These are phyloP conservation scores for Piper betle DNA, from an alignment of 164 flowering plant genomes.

Conservation along the genomic window DNA sequence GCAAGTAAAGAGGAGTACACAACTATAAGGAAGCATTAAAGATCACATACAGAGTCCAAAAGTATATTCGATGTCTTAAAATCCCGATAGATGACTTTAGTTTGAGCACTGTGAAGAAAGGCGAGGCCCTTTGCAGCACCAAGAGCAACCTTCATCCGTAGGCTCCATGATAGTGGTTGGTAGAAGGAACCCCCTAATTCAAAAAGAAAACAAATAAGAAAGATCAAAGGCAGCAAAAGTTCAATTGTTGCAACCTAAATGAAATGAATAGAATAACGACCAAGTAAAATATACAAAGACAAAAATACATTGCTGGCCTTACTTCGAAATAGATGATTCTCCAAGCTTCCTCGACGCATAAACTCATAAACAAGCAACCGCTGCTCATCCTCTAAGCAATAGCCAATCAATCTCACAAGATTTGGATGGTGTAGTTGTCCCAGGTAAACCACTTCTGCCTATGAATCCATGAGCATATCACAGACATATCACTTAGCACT, in stretches of 20 bases:
- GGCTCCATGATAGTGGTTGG: constrained; percentile 25
- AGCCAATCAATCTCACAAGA: constrained; percentile 67
- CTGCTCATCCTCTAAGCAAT: constrained; percentile 74
- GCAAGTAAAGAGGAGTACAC: background rate
- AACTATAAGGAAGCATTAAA: too few relatives aligned
- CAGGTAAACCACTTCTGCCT: constrained; percentile 74
- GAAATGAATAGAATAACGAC: background rate
- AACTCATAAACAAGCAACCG: constrained; percentile 72
- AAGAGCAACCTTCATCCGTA: constrained; percentile 27
- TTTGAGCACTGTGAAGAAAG: constrained; percentile 25
- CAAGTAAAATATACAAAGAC: background rate
- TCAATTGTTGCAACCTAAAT: background rate
- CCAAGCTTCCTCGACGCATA: constrained; percentile 77
- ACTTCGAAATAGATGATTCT: constrained; percentile 80
- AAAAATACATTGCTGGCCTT: constrained; percentile 12
- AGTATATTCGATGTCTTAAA: constrained; percentile 22
- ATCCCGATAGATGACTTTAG: constrained; percentile 21
- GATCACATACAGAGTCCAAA: constrained; percentile 18
- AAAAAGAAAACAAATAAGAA: background rate
- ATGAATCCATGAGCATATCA: constrained; percentile 1
- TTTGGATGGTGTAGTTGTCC: constrained; percentile 74
- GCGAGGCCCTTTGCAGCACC: constrained; percentile 31
- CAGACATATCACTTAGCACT: background rate
- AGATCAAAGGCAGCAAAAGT: background rate
- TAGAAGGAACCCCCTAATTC: constrained; percentile 19